Evolutionary conservation across 495 filamentous ascomycete species (phyloP), one percentile per base, ranked within the genome.

Genomic region (Tricharina praecox): DNA sequence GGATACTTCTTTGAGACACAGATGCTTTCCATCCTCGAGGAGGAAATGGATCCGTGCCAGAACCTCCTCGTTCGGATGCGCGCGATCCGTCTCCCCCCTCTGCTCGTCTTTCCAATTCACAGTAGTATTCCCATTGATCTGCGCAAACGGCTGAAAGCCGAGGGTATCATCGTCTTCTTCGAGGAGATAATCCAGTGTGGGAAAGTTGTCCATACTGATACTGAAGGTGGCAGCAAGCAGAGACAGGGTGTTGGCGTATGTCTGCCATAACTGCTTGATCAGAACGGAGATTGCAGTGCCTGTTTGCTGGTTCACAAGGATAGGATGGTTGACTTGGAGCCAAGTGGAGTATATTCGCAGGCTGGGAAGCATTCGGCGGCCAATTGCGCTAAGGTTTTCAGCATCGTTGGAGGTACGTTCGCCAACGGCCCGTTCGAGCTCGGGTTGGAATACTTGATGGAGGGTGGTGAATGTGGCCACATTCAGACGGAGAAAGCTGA

Each of bases 401-500:
- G 66, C 61, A 42, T 69, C 55, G 50, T 59, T 63, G 23, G 58
- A 52, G 11, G 56, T 45, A 44, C 75, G 71, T 38, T 75, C 74
- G 23, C 59, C 63, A 7, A 67, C 69, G 15, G 68, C 66, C 11
- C 74, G 70, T 47, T 81, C 72, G 8, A 90, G 63, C 57, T 81
- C 76, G 4, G 72, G 66, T 51, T 80, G 64, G 24, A 95, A 70
- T 28, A 82, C 67, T 45, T 82, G 78, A 23, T 90, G 73, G 11
- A 96, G 69, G 1, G 73, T 78, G 43, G 79, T 75, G 56, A 93
- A 81, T 0, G 79, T 86, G 24, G 80, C 82, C 39, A 86, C 68
- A 52, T 95, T 97, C 48, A 92, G 70, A 19, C 79, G 72, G 26
- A 93, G 70, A 45, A 82, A 76, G 61, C 81, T 86, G 25, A 26